phyloP scores from a whole-genome alignment of 257 asterid species.

The Phtheirospermum japonicum region DNA sequence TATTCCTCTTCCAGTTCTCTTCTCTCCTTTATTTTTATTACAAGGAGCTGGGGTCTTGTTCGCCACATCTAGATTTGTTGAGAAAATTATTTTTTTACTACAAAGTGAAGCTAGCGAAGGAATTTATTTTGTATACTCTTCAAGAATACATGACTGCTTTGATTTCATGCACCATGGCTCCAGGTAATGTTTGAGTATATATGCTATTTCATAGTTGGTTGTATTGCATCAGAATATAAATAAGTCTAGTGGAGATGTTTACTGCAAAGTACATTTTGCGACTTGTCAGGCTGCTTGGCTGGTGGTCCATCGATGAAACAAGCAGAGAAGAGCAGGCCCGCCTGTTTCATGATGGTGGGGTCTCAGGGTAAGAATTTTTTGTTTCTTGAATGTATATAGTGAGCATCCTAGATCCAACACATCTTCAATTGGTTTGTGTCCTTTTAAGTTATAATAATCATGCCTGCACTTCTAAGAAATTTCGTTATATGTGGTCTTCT shows the following conservation, averaged over 20 bases:
- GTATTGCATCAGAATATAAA: conserved; percentile 12
- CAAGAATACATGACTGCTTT: conserved; percentile 71
- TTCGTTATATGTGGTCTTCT: conserved; percentile 1
- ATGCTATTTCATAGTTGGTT: conserved; percentile 14
- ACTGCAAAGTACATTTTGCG: conserved; percentile 13
- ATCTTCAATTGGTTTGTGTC: background rate
- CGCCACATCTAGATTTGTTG: conserved; percentile 60
- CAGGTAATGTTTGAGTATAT: conserved; percentile 45
- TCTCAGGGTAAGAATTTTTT: conserved; percentile 59
- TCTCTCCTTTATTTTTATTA: conserved; percentile 80
- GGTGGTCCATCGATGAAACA: conserved; percentile 99
- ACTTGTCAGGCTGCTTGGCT: conserved; percentile 79
- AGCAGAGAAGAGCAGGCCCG: conserved; percentile 96
- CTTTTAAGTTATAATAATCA: background rate
- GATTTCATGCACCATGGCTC: conserved; percentile 89
- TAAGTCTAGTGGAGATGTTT: conserved; percentile 1
- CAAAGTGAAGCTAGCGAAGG: conserved; percentile 66
- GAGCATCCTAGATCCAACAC: background rate
- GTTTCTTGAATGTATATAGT: background rate
- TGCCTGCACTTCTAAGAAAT: background rate
- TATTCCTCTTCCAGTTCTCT: conserved; percentile 71
- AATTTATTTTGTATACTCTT: conserved; percentile 56
- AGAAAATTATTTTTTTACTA: conserved; percentile 60
- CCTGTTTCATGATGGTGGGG: conserved; percentile 58
- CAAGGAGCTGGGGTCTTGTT: conserved; percentile 85